Base-by-base conservation (phyloP, 192 early-diverging fungal species). In the Umbelopsis vinacea region DNA sequence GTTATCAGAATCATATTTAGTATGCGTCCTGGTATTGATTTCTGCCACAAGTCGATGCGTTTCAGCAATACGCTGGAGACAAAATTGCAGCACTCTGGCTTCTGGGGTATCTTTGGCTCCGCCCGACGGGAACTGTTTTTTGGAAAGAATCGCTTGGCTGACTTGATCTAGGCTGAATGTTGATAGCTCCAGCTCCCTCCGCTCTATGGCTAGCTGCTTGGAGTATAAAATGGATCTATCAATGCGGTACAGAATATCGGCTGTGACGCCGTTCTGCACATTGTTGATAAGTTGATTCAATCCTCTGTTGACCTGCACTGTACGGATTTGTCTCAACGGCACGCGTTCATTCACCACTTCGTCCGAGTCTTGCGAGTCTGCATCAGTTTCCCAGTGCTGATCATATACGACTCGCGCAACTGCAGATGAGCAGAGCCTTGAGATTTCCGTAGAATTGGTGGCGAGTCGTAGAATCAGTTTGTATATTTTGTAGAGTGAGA, bases 401-500 rank as follows among this genome's bases (percentile, higher is more conserved):
- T 63, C 57, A n/a, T 63, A 63, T 14, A 35, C 33, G 17, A 26
- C 57, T 17, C 57, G 57, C 33, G 57, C 26, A 0, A 79, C 78
- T 7, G 67, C 43, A 12, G 52, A 73, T 3, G 69, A 47, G 19
- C 87, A 88, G 40, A 88, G 75, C 10, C 85, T 74, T 2, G 82
- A 91, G 69, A 92, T 74, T 52, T 90, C 90, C 0, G 91, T 81
- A n/a, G 88, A 88, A 35, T 80, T 74, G 50, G 86, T 86, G n/a
- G 87, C 24, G 19, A 80, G 66, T 9, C 87, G 81, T 52, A 80
- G 72, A 38, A 88, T 35, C 63, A 72, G 73, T 70, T 92, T 92
- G 78, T 81, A 78, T 37, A 80, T 21, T 66, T 87, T 86, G 69
- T 86, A 91, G 37, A 87, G 21, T 52, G 78, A 77, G 21, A 87